phyloP scores from a whole-genome alignment of 129 eudicot genomes.

The Centrapalus pauciflorus region DNA sequence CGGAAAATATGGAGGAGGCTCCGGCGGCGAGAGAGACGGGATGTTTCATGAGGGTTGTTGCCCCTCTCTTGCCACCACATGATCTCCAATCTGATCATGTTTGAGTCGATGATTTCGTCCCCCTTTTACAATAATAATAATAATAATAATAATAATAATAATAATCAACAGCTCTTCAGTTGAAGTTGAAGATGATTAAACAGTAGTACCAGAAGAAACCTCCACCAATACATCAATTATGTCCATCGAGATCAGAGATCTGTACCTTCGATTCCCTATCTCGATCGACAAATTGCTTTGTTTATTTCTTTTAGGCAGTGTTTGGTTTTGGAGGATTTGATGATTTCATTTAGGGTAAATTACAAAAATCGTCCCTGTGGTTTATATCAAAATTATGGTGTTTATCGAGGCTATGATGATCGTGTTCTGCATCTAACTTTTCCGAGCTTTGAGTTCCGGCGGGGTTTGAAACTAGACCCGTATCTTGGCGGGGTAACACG shows the following conservation, averaged over 20 bases:
- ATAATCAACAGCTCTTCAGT: constrained; percentile 18
- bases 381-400: no score
- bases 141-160: no score
- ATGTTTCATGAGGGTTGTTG: constrained; percentile 15
- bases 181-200: no score
- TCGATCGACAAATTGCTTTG: no score
- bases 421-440: neutral
- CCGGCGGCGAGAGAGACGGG: constrained; percentile 13
- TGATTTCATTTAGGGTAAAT: neutral
- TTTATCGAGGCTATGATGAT: neutral
- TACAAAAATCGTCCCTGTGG: neutral
- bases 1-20: constrained; percentile 12
- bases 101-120: constrained; percentile 13
- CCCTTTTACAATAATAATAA: no score
- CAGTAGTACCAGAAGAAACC: no score
- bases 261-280: no score
- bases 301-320: no score
- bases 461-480: neutral
- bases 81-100: neutral
- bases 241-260: no score
- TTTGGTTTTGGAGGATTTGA: no score
- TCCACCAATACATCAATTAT: no score
- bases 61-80: constrained; percentile 18
- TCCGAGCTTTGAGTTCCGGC: neutral
- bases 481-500: constrained; percentile 17